Evolutionary conservation across 139 green algal species (phyloP).

Genomic region (Haematococcus lacustris): DNA sequence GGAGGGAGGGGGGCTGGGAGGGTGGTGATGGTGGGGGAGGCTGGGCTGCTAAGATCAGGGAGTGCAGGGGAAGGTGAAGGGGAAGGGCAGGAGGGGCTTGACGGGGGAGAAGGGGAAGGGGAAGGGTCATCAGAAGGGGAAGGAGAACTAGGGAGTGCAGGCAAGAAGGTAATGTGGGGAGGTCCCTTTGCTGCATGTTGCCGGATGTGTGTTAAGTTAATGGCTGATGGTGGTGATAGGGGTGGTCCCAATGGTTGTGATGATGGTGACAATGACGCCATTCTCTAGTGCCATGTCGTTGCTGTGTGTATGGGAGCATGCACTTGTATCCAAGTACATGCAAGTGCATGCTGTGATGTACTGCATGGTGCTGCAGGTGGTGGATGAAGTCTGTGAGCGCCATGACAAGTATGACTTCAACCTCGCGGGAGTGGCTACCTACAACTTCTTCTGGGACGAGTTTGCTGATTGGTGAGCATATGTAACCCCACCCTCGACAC

Average conservation of each 20-base stretch:
- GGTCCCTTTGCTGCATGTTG: background rate
- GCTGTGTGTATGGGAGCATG: too few species aligned
- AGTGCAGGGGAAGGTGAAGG: background rate
- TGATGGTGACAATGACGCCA: too few species aligned
- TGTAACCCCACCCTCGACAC: too few species aligned
- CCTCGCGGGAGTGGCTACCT: constrained; percentile 37
- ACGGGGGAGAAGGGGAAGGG: background rate
- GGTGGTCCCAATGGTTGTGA: too few species aligned
- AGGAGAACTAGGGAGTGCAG: background rate
- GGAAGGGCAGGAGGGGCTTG: background rate
- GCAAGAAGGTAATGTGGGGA: background rate
- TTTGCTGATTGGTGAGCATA: constrained; percentile 93
- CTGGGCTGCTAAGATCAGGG: background rate
- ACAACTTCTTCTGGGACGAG: constrained; percentile 94
- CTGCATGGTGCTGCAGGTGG: constrained; percentile 41
- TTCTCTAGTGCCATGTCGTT: too few species aligned
- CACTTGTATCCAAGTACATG: too few species aligned
- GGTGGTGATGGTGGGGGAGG: background rate
- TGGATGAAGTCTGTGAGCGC: constrained; percentile 53
- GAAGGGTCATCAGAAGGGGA: too few species aligned
- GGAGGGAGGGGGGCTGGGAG: too few species aligned
- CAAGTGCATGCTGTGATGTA: too few species aligned
- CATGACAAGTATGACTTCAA: constrained; percentile 68
- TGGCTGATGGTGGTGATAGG: too few species aligned
- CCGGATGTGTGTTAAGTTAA: too few species aligned